These are phyloP conservation scores for Pontederia paniculata DNA, from an alignment of 176 grass and related monocot species.

Conservation along the genomic window DNA sequence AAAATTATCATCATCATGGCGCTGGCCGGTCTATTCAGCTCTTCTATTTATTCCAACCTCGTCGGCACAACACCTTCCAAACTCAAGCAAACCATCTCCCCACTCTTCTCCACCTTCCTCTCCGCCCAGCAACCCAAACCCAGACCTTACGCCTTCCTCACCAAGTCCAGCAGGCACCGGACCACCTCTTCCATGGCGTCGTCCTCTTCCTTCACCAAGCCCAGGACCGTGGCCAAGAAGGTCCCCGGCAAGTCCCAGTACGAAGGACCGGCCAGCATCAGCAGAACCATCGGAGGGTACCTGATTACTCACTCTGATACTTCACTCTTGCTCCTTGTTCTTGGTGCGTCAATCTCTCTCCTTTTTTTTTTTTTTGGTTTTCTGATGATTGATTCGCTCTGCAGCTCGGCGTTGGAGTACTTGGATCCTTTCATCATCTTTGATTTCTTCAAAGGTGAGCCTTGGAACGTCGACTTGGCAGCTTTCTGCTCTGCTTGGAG, in stretches of 20 bases:
- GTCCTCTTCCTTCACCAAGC: constrained; percentile 26
- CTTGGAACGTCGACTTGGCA: not conserved
- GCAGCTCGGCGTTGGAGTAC: constrained; percentile 52
- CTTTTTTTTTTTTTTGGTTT: not conserved
- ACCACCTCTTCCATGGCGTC: not conserved
- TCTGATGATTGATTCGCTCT: not conserved
- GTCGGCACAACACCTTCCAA: too few relatives aligned
- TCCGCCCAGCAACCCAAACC: too few relatives aligned
- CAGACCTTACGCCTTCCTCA: too few relatives aligned
- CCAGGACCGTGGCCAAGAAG: constrained; percentile 49
- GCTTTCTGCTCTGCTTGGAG: not conserved
- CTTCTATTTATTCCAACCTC: too few relatives aligned
- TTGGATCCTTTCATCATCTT: constrained; percentile 37
- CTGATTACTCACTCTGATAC: not conserved
- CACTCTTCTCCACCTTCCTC: too few relatives aligned
- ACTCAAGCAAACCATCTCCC: too few relatives aligned
- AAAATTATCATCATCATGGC: too few relatives aligned
- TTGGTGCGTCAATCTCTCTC: not conserved
- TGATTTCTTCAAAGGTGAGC: constrained; percentile 7
- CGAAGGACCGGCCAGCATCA: constrained; percentile 61
- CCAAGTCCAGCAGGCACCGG: not conserved
- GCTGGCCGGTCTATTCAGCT: too few relatives aligned
- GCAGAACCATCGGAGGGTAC: constrained; percentile 90
- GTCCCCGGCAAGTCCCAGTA: constrained; percentile 51
- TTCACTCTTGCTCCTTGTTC: not conserved